Evolutionary conservation across 768 basidiomycete species (phyloP), one percentile per base, ranked within the genome.

Genomic region (Inosperma sp.): DNA sequence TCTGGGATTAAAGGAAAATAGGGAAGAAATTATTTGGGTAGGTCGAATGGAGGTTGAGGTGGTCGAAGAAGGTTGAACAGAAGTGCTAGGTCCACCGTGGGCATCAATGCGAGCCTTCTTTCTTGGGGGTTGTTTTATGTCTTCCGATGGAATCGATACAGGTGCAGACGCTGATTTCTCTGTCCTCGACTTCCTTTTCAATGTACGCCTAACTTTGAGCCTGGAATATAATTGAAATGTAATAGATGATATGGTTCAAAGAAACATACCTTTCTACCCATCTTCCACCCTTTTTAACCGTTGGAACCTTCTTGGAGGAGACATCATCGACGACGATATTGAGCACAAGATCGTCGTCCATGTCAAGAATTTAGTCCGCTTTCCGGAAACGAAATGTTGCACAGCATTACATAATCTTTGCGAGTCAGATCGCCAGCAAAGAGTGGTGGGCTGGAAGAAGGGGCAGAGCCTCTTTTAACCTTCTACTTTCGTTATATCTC

Each of bases 1-100:
- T 63, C 80, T 80, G 2, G 89, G 89, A 57, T 93, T 92, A 55
- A 79, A 88, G 3, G 89, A 82, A 71, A 95, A 95, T 7, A 95
- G 74, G 7, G 92, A 93, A 0, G 93, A 96, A 54, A 95, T 90
- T 52, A 93, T 70, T 57, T 88, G 86, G 2, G 76, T 73, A 52
- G 71, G 62, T 35, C 68, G 65, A 39, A 56, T 53, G 48, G 64
- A 53, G 51, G 62, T 56, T 54, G 59, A 61, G 27, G 61, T 41
- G 31, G 56, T 60, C 30, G 63, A 49, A 40, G 52, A 58, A 37
- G 52, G 60, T 40, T 60, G 60, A 25, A 55, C 42, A 46, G 55
- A 58, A 52, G 49, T 55, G 33, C 54, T 51, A 14, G 53, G 43
- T 10, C 43, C n/a, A 53, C 36, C 12, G 43, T 26, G 17, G 52